These are phyloP conservation scores for Tetrapisispora namnaoensis DNA, from an alignment of 805 yeast genomes.

Conservation along the genomic window DNA sequence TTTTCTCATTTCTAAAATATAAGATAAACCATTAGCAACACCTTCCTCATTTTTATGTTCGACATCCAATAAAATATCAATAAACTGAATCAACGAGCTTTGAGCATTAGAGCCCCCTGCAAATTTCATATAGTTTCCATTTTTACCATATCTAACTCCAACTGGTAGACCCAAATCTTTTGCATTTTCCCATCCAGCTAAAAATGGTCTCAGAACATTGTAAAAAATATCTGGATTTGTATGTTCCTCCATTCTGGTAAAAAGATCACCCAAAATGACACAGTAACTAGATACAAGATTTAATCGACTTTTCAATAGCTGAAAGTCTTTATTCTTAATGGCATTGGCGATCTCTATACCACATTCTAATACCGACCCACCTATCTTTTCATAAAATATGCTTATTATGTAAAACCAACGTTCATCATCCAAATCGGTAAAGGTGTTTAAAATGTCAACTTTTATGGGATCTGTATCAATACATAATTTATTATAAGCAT, in stretches of 20 bases:
- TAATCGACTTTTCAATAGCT: conserved; percentile 36
- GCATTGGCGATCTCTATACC: conserved; percentile 61
- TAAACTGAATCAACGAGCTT: conserved; percentile 76
- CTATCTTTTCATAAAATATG: conserved; percentile 74
- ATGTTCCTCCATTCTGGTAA: conserved; percentile 82
- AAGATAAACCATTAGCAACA: conserved; percentile 42
- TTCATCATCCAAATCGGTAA: conserved; percentile 85
- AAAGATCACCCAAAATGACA: conserved; percentile 59
- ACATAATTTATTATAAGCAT: neutral
- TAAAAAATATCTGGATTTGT: conserved; percentile 92
- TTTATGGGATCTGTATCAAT: conserved; percentile 48
- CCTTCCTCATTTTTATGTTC: conserved; percentile 37
- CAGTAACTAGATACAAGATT: conserved; percentile 65
- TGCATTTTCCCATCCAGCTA: conserved; percentile 96
- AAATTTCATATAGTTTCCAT: conserved; percentile 42
- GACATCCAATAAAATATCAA: conserved; percentile 68
- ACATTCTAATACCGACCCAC: conserved; percentile 56
- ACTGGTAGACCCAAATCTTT: conserved; percentile 68
- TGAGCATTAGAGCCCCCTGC: conserved; percentile 96
- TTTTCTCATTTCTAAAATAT: conserved; percentile 71
- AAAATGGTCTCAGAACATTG: conserved; percentile 73
- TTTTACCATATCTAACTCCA: conserved; percentile 73
- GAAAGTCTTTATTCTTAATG: conserved; percentile 38
- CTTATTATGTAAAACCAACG: conserved; percentile 89
- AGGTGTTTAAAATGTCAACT: conserved; percentile 71